Base-by-base conservation (phyloP, 164 flowering plant species). In the Liriodendron chinense region DNA sequence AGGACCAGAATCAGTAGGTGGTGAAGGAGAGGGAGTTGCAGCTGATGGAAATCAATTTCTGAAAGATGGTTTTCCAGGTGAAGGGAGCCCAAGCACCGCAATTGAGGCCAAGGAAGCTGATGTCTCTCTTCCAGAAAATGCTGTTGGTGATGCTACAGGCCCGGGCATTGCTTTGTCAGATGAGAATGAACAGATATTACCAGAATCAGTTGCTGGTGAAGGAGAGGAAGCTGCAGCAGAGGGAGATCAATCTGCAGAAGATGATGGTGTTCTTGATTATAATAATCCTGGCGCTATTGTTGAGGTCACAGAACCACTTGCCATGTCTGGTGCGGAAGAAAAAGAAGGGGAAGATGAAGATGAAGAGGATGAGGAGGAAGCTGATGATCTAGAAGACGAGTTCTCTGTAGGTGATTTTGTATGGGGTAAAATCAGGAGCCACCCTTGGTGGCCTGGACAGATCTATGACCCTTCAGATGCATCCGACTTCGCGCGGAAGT, bases 381-480 rank as follows among this genome's bases (percentile, higher is more conserved):
- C 10, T 43, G 80, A 12, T 26, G 83, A 75, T 20, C 74, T 77
- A 22, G 83, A 75, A 3, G 64, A 78, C 78, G 83, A 72, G 64
- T 94, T 82, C 75, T 53, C 72, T 5, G 90, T 87, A 6, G 97
- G 97, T 48, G 97, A 93, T 75, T 85, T 89, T 76, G 95, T 93
- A 8, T 94, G 98, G 98, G 94, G 91, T 23, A 94, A 92, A 77
- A 82, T 88, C 67, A 90, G 77, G 81, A 81, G 83, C 69, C 89
- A 90, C 68, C 93, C 89, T 21, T 94, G 96, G 97, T 94, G 98
- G 97, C 97, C 98, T 3, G 97, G 96, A 5, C 88, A 77, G 82
- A 76, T 94, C 9, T 92, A 88, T 72, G 85, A 88, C 77, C 80
- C 89, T 16, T 79, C 81, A 0, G 85, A 86, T 84, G 97, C 94